These are phyloP conservation scores for Ceratopteris richardii DNA, from an alignment of 75 land plant species.

Conservation along the genomic window DNA sequence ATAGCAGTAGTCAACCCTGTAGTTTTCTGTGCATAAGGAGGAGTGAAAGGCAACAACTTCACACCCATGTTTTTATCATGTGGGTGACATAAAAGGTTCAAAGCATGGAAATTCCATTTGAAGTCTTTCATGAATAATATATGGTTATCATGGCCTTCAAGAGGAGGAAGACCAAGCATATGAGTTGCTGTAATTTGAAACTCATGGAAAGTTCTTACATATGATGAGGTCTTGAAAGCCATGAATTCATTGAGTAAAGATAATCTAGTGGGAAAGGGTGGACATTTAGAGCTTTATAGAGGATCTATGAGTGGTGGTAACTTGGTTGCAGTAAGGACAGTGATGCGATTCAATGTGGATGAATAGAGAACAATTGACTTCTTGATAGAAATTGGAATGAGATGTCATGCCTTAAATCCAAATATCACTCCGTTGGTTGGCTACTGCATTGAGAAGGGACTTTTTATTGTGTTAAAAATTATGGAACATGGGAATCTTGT, in stretches of 20 bases:
- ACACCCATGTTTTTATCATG: background rate
- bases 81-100: background rate
- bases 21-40: slow-evolving; percentile 2
- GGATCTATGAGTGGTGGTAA: slow-evolving; percentile 55
- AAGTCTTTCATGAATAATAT: background rate
- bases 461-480: slow-evolving; percentile 61
- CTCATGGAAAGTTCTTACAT: slow-evolving; percentile 70
- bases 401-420: slow-evolving; percentile 74
- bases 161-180: background rate
- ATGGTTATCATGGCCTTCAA: background rate
- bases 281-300: slow-evolving; percentile 74
- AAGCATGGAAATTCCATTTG: background rate
- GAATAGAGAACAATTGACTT: too few species aligned
- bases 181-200: background rate
- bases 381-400: slow-evolving; percentile 75
- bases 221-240: slow-evolving; percentile 55
- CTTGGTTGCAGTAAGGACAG: slow-evolving; percentile 74
- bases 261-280: slow-evolving; percentile 17
- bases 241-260: slow-evolving; percentile 60
- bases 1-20: background rate
- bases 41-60: background rate
- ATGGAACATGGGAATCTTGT: slow-evolving; percentile 72
- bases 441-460: slow-evolving; percentile 60
- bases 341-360: slow-evolving; percentile 45
- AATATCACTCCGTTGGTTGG: slow-evolving; percentile 72